Base-by-base conservation (phyloP, 768 basidiomycete species). In the Trametes punicea region DNA sequence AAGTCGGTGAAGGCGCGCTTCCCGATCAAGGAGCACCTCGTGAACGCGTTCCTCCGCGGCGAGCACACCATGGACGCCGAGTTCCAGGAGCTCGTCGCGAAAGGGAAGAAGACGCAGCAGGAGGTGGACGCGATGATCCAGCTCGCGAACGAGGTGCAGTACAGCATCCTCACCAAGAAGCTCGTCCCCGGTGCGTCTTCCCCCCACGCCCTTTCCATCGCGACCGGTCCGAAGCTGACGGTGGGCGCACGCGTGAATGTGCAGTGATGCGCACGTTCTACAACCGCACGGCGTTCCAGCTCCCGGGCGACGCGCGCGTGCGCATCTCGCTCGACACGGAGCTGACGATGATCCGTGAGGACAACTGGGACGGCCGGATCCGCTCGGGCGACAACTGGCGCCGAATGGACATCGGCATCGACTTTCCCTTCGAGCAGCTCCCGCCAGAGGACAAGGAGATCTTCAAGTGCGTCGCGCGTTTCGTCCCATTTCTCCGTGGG, bases 301-400 rank as follows among this genome's bases (percentile, higher is more conserved):
- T 99, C 21, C 97, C 97, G 8, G 96, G 96, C 20, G 96, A 99
- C 67, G 96, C 94, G n/a, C 85, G 93, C 48, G 97, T 99, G 33
- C 93, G 97, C 47, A 98, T 99, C 57, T 98, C 97, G 16, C 84
- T 99, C 57, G 97, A 99, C 67, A 99, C 97, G 0, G 93, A 98
- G 69, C 81, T 99, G 30, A 88, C 91, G 3, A 86, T 99, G 81
- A 71, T 97, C 50, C 82, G 97, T 59, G 97, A 99, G 72, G 97
- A 98, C 66, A 91, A 97, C 66, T 98, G 95, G 91, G 95, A 98
- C 70, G 90, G 88, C 2, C 68, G 70, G 34, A 68, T 70, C 6
- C 87, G 96, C n/a, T 74, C 93, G 0, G 83, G 85, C 6, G 77
- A 87, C 49, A 97, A 99, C 70, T 99, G 97, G 97, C 82, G 97